phyloP scores from a whole-genome alignment of 805 yeast genomes.

The Nakazawaea wickerhamii region DNA sequence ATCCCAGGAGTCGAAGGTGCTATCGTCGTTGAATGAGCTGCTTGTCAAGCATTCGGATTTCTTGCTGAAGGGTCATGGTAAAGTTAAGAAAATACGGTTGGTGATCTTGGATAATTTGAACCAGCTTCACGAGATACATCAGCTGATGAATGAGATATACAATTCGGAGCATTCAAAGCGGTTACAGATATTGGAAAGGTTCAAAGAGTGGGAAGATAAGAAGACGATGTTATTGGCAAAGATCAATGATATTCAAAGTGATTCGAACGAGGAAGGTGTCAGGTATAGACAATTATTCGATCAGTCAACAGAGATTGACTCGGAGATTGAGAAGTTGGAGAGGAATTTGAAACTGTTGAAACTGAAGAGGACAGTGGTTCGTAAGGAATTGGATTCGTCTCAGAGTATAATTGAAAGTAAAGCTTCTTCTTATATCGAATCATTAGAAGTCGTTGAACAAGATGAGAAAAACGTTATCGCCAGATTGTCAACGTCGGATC shows the following conservation, averaged over 20 bases:
- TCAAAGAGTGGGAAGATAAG: conserved; percentile 36
- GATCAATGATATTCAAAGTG: conserved; percentile 35
- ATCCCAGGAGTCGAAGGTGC: conserved; percentile 23
- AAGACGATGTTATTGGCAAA: conserved; percentile 29
- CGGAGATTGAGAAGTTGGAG: conserved; percentile 36
- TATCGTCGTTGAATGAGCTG: conserved; percentile 22
- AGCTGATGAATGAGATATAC: conserved; percentile 43
- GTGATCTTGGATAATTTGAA: conserved; percentile 21
- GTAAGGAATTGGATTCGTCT: conserved; percentile 36
- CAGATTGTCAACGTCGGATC: conserved; percentile 4
- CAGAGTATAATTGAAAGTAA: conserved; percentile 46
- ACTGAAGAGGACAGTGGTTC: conserved; percentile 29
- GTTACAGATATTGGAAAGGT: conserved; percentile 22
- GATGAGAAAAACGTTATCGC: conserved; percentile 11
- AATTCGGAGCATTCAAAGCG: conserved; percentile 29
- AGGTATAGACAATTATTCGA: conserved; percentile 32
- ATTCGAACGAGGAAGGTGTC: conserved; percentile 35
- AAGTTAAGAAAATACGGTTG: conserved; percentile 25
- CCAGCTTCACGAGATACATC: conserved; percentile 37
- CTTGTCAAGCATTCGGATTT: conserved; percentile 22
- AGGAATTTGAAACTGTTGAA: conserved; percentile 27
- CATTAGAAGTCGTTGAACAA: conserved; percentile 21
- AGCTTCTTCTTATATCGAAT: conserved; percentile 37
- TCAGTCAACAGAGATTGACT: conserved; percentile 28
- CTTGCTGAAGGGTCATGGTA: conserved; percentile 30